Base-by-base conservation (phyloP, 352 stramenopile genomes). In the Pythium rishiriense region DNA sequence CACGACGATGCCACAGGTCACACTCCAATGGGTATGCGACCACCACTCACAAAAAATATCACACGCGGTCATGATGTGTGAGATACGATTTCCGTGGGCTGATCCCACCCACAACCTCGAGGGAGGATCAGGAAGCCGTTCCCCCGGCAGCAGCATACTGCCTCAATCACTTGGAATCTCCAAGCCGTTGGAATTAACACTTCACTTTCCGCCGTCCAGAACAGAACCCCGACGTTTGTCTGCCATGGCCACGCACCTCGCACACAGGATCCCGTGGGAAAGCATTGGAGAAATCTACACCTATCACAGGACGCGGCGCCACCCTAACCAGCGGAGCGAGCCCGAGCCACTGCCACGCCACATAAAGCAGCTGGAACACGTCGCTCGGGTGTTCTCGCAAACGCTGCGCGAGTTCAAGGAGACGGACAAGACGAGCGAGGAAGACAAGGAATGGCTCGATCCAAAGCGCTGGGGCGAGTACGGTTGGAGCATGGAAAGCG, bases 381-480 rank as follows among this genome's bases (percentile, higher is more conserved):
- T 52, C 31, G 54, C 28, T 1, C 54, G 42, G 11, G 21, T 22
- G 4, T 46, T 61, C 19, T 5, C 21, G 1, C 12, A 11, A 1
- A 3, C 31, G 4, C 21, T 61, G 11, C 41, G 33, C 17, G 54
- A 61, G n/a, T 61, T 61, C 28, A 24, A 31, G 21, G 6, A 19
- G 1, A 52, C 54, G 17, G 35, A 61, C 26, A 41, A 52, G 6
- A 42, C 41, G 5, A 33, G 24, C 3, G 26, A 31, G 4, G 28
- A 52, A 1, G 54, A 61, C 31, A 26, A 41, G 25, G n/a, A 29
- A 2, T 21, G n/a, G 14, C 22, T 53, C 7, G 54, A 61, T 12
- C 54, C 54, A 9, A 42, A 42, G 25, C 15, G 19, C 7, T 61
- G 54, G 54, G 54, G 54, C 17, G 41, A 22, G 22, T 60, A 60